A percentile compares a stretch with the other conserved stretches of the same genome.
These are phyloP conservation scores for Chaetomium olivaceum DNA, from an alignment of 2,329 filamentous ascomycete species.

Conservation along the genomic window DNA sequence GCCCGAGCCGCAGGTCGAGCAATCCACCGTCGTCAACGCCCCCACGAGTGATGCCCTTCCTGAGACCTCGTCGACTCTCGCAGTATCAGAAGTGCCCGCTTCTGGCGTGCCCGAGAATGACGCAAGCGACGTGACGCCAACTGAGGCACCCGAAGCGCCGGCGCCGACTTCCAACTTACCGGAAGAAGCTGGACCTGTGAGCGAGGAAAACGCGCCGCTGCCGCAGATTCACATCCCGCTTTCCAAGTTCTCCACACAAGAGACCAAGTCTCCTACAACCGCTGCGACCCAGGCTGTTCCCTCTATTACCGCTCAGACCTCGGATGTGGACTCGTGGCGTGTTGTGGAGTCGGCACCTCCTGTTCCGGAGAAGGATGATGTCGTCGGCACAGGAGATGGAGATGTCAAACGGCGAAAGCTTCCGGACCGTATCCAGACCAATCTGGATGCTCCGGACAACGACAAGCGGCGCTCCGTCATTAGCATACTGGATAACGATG, in stretches of 20 bases:
- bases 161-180: not conserved
- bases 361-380: conserved; percentile 25
- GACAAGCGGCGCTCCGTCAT: conserved; percentile 42
- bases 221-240: conserved; percentile 39
- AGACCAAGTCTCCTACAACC: conserved; percentile 36
- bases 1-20: conserved; percentile 15
- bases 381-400: conserved; percentile 29
- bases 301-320: conserved; percentile 13
- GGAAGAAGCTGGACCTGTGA: not conserved
- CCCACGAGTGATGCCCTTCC: not conserved
- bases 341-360: conserved; percentile 18
- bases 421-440: conserved; percentile 59
- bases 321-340: conserved; percentile 24
- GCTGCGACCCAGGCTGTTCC: conserved; percentile 28
- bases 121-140: not conserved
- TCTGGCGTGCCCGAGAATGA: conserved; percentile 5
- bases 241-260: conserved; percentile 48
- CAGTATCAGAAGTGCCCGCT: not conserved
- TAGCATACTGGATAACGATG: conserved; percentile 70
- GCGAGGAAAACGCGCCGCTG: conserved; percentile 28
- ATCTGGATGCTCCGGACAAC: conserved; percentile 42
- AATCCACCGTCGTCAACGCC: conserved; percentile 8
- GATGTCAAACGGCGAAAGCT: conserved; percentile 41
- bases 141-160: not conserved
- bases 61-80: not conserved